Evolutionary conservation across 306 rosid genomes (phyloP).

Genomic region (Casuarina equisetifolia): DNA sequence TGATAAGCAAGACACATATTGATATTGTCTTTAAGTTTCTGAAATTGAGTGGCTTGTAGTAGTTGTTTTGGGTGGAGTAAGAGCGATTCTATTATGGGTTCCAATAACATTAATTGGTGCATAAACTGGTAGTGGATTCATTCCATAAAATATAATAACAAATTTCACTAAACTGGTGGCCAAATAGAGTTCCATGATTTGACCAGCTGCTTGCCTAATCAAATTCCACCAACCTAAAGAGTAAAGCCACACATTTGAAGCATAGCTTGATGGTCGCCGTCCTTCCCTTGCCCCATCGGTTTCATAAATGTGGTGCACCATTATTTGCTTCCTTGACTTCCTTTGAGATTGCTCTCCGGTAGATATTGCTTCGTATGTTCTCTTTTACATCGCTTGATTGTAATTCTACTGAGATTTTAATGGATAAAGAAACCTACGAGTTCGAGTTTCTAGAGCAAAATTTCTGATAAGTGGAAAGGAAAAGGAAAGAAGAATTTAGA

Average conservation of each 20-base stretch:
- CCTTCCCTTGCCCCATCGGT: slow-evolving; percentile 17
- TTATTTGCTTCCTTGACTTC: background rate
- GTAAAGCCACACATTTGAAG: slow-evolving; percentile 16
- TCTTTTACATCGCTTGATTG: too few species aligned
- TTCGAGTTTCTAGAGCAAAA: slow-evolving; percentile 46
- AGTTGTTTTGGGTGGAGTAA: too few species aligned
- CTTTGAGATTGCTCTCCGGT: background rate
- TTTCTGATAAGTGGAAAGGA: slow-evolving; percentile 20
- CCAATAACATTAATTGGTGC: too few species aligned
- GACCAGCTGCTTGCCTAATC: background rate
- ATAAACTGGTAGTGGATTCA: too few species aligned
- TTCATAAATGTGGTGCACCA: slow-evolving; percentile 19
- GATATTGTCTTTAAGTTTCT: too few species aligned
- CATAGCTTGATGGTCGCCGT: slow-evolving; percentile 16
- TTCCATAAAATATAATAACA: background rate
- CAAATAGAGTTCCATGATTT: background rate
- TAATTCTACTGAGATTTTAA: too few species aligned
- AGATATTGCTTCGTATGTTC: background rate
- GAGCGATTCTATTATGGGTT: too few species aligned
- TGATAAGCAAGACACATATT: too few species aligned
- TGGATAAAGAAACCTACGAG: slow-evolving; percentile 31
- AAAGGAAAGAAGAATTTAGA: slow-evolving; percentile 23
- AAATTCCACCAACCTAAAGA: background rate
- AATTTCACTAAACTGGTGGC: background rate
- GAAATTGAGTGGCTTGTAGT: too few species aligned